A percentile compares a stretch with the other conserved stretches of the same genome.
phyloP scores from a whole-genome alignment of 2,329 filamentous ascomycete species.

The Exophiala viscosa region DNA sequence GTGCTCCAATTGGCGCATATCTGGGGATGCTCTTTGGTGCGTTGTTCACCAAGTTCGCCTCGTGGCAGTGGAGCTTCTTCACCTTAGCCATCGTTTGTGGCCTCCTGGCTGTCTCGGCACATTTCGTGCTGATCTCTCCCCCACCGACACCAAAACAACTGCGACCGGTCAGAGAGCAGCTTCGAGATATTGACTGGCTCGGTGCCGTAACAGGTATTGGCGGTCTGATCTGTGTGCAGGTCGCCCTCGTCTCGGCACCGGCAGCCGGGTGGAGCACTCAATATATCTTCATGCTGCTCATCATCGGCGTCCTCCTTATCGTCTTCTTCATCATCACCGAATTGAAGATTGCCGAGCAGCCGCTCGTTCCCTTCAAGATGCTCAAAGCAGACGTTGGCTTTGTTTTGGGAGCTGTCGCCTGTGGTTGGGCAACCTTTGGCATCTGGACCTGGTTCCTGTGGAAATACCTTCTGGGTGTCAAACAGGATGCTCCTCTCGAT shows the following conservation, averaged over 20 bases:
- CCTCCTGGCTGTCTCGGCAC: constrained; percentile 32
- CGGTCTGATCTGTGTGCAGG: constrained; percentile 57
- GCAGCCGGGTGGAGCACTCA: constrained; percentile 53
- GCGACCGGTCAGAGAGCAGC: constrained; percentile 28
- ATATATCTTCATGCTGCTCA: constrained; percentile 49
- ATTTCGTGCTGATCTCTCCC: constrained; percentile 36
- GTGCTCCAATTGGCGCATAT: constrained; percentile 42
- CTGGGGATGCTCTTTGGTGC: constrained; percentile 31
- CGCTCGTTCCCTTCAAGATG: constrained; percentile 46
- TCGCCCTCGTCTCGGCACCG: constrained; percentile 60
- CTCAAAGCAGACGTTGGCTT: constrained; percentile 49
- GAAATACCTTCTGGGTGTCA: constrained; percentile 33
- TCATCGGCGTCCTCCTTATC: constrained; percentile 47
- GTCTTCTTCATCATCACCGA: constrained; percentile 48
- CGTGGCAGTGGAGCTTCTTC: constrained; percentile 49
- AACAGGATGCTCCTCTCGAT: constrained; percentile 29
- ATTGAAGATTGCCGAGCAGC: constrained; percentile 38
- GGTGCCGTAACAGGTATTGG: constrained; percentile 43
- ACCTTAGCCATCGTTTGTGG: constrained; percentile 37
- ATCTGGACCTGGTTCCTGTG: constrained; percentile 43
- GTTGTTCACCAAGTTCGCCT: constrained; percentile 31
- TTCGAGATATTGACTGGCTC: constrained; percentile 36
- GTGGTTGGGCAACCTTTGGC: constrained; percentile 52
- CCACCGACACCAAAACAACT: constrained; percentile 26
- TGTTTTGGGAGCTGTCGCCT: constrained; percentile 52